Evolutionary conservation across 2,329 filamentous ascomycete species (phyloP), one percentile per base, ranked within the genome.

Genomic region (Leptographium lundbergii): DNA sequence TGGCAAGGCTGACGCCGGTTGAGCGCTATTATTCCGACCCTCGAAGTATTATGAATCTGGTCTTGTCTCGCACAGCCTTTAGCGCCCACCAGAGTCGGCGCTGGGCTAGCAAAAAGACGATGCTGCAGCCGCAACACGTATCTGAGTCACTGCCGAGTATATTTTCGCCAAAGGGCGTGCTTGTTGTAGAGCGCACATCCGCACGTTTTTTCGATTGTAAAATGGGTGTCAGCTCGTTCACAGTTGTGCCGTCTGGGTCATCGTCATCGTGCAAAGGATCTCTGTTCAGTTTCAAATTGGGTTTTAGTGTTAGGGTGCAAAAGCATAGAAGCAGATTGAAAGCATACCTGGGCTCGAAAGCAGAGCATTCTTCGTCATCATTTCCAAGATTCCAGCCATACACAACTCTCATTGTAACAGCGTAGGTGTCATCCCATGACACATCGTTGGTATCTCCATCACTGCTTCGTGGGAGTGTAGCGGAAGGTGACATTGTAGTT

Each of bases 391-490:
- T 13, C 55, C 57, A 51, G 22, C 52, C 52, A 45, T 61, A 61
- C 57, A 61, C 57, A 4, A 19, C 42, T 22, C 29, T 22, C 60
- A 61, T 56, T 3, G 60, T 61, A 24, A 29, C 34, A 7, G 47
- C 19, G 45, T 57, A 59, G 25, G 48, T 55, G 9, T 57, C 57
- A 19, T 59, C 54, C 60, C 60, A 61, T 4, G 52, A 34, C 39
- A 56, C 42, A 14, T 48, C 7, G 36, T 14, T 9, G 25, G 25
- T 25, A 13, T 54, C 19, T 19, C n/a, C 34, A 19, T 39, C 11
- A 39, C 24, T n/a, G 13, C 45, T 5, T 13, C 19, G 24, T 32
- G n/a, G 6, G 22, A 14, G 25, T 52, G 25, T 24, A 39, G n/a
- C 4, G 6, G 7, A 14, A 22, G 3, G 32, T 7, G 14, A 10